Evolutionary conservation across 31 red algal genomes (phyloP).

Genomic region (Pterothamnion heteromorphum): DNA sequence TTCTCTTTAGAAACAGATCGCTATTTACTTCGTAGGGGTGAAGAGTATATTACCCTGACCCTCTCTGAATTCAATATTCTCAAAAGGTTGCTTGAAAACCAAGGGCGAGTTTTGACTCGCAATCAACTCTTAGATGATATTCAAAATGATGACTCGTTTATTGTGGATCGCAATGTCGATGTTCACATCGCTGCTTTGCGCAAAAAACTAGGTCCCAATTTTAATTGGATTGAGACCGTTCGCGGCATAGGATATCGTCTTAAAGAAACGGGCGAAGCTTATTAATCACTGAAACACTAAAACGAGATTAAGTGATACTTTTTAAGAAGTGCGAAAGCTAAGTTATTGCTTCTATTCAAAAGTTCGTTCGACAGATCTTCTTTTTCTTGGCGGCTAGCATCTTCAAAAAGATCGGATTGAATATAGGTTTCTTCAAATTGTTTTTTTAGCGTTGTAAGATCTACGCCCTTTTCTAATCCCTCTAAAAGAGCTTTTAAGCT

Average conservation of each 20-base stretch:
- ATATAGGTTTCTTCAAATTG: too few relatives aligned
- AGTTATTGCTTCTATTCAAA: too few relatives aligned
- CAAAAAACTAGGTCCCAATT: neutral
- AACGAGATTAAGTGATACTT: too few relatives aligned
- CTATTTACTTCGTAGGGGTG: neutral
- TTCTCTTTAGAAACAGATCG: neutral
- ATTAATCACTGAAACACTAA: too few relatives aligned
- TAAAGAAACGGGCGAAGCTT: too few relatives aligned
- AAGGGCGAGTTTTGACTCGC: neutral
- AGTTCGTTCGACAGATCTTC: too few relatives aligned
- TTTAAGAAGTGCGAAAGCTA: too few relatives aligned
- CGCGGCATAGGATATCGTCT: neutral
- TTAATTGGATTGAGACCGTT: slow-evolving; percentile 7
- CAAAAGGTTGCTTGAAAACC: neutral
- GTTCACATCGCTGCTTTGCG: neutral
- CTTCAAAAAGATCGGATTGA: too few relatives aligned
- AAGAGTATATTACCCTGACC: neutral
- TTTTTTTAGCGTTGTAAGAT: too few relatives aligned
- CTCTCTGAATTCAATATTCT: neutral
- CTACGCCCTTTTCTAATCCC: too few relatives aligned
- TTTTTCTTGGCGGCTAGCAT: too few relatives aligned
- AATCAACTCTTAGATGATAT: neutral
- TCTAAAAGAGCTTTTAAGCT: too few relatives aligned
- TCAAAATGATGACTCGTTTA: neutral
- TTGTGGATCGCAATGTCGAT: neutral